Conservation (phyloP, 768 basidiomycete species). For the Boletus bicolor region DNA sequence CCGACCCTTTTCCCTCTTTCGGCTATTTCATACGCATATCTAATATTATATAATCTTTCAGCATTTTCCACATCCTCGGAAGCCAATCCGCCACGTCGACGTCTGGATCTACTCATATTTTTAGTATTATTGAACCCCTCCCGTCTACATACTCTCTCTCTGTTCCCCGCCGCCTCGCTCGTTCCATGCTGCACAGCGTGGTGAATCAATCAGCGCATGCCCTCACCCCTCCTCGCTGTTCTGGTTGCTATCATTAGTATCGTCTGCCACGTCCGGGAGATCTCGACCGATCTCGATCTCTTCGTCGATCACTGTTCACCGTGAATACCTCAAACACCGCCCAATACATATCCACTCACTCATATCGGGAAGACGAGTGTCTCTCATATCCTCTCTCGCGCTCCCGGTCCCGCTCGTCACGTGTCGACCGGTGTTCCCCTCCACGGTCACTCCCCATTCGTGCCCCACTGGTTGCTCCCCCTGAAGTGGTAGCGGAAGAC, state of each 20-base stretch:
- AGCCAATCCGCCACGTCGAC: conserved; percentile 5
- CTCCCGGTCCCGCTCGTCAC: conserved; percentile 67
- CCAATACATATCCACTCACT: conserved; percentile 47
- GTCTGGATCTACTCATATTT: not conserved
- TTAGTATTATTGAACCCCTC: not conserved
- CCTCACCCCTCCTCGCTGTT: not conserved
- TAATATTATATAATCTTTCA: conserved; percentile 20
- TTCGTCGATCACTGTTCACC: conserved; percentile 56
- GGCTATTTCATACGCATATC: conserved; percentile 14
- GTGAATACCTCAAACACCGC: conserved; percentile 16
- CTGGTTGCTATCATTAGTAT: conserved; percentile 33
- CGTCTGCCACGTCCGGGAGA: conserved; percentile 61
- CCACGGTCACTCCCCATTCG: conserved; percentile 44
- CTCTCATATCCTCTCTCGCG: conserved; percentile 68
- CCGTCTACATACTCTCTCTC: not conserved
- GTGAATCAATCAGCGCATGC: conserved; percentile 9
- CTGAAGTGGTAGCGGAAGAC: conserved; percentile 35
- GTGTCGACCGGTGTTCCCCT: conserved; percentile 54
- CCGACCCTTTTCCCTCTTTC: conserved; percentile 12
- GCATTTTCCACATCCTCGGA: not conserved
- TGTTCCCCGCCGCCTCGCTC: conserved; percentile 18
- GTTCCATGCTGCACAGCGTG: conserved; percentile 25
- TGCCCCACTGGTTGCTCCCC: conserved; percentile 36
- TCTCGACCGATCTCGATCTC: conserved; percentile 72
- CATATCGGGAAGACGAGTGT: conserved; percentile 66